phyloP scores from a whole-genome alignment of 257 asterid species.

The Ballota nigra region DNA sequence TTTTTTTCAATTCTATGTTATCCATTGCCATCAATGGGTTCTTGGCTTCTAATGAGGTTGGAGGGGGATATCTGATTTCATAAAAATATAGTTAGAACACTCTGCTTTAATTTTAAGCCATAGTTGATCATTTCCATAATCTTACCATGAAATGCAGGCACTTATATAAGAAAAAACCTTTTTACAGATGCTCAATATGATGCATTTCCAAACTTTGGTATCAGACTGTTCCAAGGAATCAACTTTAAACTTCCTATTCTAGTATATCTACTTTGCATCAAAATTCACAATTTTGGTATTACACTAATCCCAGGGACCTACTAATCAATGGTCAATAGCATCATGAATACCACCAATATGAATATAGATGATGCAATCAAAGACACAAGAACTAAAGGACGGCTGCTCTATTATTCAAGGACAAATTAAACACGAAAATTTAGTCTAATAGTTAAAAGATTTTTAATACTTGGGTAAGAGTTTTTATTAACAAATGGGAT shows the following conservation, averaged over 20 bases:
- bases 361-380: slow-evolving; percentile 8
- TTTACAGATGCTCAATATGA: background rate
- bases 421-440: slow-evolving; percentile 14
- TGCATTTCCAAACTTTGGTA: slow-evolving; percentile 8
- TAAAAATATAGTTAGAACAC: background rate
- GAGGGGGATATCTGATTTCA: background rate
- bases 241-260: slow-evolving; percentile 2
- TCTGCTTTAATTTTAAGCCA: background rate
- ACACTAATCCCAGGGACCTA: background rate
- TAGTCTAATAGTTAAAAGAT: slow-evolving; percentile 1
- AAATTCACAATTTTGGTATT: background rate
- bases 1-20: background rate
- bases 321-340: slow-evolving; percentile 11
- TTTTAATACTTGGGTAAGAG: background rate
- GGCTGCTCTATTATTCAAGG: slow-evolving; percentile 9
- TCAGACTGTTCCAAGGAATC: slow-evolving; percentile 1
- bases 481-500: slow-evolving; percentile 1
- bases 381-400: background rate
- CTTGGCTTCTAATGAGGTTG: background rate
- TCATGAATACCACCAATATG: background rate
- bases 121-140: background rate
- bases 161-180: background rate
- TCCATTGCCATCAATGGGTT: slow-evolving; percentile 11
- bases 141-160: background rate
- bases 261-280: background rate